phyloP scores from a whole-genome alignment of 257 asterid species.

The Solanum chiquidenum region DNA sequence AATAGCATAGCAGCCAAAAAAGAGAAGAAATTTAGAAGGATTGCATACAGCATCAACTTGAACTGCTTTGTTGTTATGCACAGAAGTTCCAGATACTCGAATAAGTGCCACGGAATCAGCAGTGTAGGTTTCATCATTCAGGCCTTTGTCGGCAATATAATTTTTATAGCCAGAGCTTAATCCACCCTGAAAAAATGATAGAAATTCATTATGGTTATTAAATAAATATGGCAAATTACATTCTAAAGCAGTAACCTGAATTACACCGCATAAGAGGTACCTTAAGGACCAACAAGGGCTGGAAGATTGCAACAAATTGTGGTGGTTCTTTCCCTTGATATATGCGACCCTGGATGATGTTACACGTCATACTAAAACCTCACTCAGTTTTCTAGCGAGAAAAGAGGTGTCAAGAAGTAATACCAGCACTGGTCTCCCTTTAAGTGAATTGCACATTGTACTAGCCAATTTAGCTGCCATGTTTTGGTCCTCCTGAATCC shows the following conservation, averaged over 20 bases:
- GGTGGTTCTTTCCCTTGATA: constrained; percentile 98
- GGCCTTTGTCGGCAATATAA: constrained; percentile 82
- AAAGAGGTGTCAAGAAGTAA: neutral
- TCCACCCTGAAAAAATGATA: constrained; percentile 61
- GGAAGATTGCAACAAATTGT: constrained; percentile 83
- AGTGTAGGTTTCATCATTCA: constrained; percentile 93
- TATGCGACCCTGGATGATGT: constrained; percentile 61
- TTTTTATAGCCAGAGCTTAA: constrained; percentile 83
- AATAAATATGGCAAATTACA: neutral
- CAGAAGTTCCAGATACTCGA: constrained; percentile 72
- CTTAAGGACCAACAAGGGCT: constrained; percentile 96
- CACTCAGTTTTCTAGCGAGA: neutral
- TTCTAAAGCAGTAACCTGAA: neutral
- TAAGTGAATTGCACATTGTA: constrained; percentile 73
- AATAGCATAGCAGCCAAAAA: neutral
- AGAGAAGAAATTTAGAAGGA: neutral
- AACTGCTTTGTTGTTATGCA: constrained; percentile 63
- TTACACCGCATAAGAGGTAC: constrained; percentile 22
- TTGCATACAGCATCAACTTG: constrained; percentile 91
- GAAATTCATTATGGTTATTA: neutral
- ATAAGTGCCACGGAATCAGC: constrained; percentile 79
- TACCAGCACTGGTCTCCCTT: constrained; percentile 94
- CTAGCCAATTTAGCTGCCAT: constrained; percentile 51
- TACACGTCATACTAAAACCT: constrained; percentile 3
- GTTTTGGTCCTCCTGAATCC: constrained; percentile 71